Percentiles rank a stretch among this genome's conserved stretches.
Evolutionary conservation across 139 green algal genomes (phyloP).

Genomic region (Coelastrella sp.): DNA sequence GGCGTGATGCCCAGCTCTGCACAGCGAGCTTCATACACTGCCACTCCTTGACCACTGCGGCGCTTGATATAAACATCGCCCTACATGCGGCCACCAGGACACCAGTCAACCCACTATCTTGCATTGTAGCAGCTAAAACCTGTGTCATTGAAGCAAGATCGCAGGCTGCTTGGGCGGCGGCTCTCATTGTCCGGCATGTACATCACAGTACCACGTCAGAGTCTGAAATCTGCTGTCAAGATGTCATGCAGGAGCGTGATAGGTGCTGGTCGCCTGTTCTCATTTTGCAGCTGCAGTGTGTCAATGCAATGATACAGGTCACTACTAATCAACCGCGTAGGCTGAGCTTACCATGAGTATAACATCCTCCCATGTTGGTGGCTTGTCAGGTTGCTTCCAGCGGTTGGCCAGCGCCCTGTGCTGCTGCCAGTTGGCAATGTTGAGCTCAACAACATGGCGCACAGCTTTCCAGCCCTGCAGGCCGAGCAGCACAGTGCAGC

Average conservation of each 20-base stretch:
- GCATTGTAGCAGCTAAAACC: no score
- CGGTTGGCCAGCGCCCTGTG: background rate
- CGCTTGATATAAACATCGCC: conserved; percentile 37
- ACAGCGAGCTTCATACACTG: conserved; percentile 53
- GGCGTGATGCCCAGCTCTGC: conserved; percentile 66
- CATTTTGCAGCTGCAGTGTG: background rate
- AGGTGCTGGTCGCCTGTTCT: no score
- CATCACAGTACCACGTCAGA: no score
- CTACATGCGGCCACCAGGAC: background rate
- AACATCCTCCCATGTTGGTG: conserved; percentile 38
- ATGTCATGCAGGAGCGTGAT: no score
- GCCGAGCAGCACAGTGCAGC: no score
- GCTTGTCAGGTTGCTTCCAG: conserved; percentile 24
- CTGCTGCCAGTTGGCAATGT: conserved; percentile 36
- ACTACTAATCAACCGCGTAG: background rate
- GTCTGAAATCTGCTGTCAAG: no score
- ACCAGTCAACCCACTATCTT: no score
- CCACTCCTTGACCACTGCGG: background rate
- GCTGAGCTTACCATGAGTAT: conserved; percentile 1
- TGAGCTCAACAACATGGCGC: conserved; percentile 10
- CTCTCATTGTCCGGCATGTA: no score
- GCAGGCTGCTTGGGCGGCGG: no score
- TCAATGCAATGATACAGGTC: background rate
- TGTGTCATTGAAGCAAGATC: no score
- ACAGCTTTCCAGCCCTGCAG: conserved; percentile 27